Base-by-base conservation (phyloP, 768 basidiomycete genomes). In the Boletus tomentosulus region DNA sequence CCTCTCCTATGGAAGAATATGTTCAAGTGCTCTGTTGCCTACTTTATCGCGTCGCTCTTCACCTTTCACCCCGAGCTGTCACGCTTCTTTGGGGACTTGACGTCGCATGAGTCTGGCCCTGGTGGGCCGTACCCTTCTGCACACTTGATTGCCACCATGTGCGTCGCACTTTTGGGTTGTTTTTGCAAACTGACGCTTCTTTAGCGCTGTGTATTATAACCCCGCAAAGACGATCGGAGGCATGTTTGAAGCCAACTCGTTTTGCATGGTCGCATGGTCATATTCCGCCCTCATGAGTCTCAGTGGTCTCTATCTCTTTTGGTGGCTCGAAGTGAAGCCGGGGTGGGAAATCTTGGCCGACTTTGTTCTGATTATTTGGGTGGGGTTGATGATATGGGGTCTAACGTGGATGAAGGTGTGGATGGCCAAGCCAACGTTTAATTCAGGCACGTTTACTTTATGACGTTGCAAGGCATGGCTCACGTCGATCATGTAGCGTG, bases 91-190 rank as follows among this genome's bases (percentile, higher is more conserved):
- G 78, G 84, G 4, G 81, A 85, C 64, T 59, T 86, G 57, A 73
- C 81, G 7, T 74, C 80, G 4, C 74, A 78, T 61, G 73, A 81
- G 55, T 73, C 76, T 9, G 74, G 76, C 15, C 65, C 62, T 5
- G 69, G 70, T 16, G 68, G 70, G n/a, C 89, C 89, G 2, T 83
- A 86, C 13, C 84, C 87, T 10, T 86, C 87, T 55, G 92, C 86
- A 1, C 94, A 97, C 71, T 85, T 96, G 86, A 87, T 96, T 9
- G 92, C 94, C 9, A 94, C 94, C 2, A 81, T 97, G 93, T 94
- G 68, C 65, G 58, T 38, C 9, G 37, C 12, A 11, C 41, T 24
- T 42, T 19, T 38, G 38, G 10, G 41, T 33, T 6, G 54, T 46
- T 51, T 48, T 24, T 34, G 46, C 48, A 38, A 34, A 19, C 55